Conservation (phyloP, 2,329 filamentous ascomycete genomes). For the Pezicula rhizophila region DNA sequence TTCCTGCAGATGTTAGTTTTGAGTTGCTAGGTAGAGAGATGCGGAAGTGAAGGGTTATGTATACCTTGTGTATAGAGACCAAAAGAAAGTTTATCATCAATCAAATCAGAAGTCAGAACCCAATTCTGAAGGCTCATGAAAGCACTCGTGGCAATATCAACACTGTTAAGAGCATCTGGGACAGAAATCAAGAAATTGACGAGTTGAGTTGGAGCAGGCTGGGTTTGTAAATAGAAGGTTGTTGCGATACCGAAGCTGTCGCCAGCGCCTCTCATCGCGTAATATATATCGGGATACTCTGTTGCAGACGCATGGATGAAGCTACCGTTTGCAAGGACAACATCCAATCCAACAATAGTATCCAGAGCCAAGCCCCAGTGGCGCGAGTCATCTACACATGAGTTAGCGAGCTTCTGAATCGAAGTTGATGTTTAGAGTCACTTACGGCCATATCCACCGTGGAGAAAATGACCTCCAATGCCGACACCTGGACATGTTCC, state of each 20-base stretch:
- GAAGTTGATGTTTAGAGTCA: slow-evolving; percentile 6
- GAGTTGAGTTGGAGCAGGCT: slow-evolving; percentile 39
- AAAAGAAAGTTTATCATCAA: not conserved
- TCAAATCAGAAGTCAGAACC: not conserved
- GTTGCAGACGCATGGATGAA: slow-evolving; percentile 16
- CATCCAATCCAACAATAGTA: slow-evolving; percentile 37
- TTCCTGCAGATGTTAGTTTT: not conserved
- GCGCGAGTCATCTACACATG: slow-evolving; percentile 20
- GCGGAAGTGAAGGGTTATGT: not conserved
- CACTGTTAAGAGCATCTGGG: not conserved
- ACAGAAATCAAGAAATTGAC: not conserved
- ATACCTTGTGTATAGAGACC: not conserved
- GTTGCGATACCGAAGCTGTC: slow-evolving; percentile 28
- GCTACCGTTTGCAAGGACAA: slow-evolving; percentile 31
- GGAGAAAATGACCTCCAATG: slow-evolving; percentile 50
- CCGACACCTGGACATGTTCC: slow-evolving; percentile 54
- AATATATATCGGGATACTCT: slow-evolving; percentile 19
- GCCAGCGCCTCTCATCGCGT: slow-evolving; percentile 22
- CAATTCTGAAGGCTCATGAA: not conserved
- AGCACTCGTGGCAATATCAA: not conserved
- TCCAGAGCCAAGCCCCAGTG: slow-evolving; percentile 44
- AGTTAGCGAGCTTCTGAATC: not conserved
- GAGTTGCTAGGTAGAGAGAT: not conserved
- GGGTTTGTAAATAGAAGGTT: slow-evolving; percentile 33
- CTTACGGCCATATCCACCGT: slow-evolving; percentile 33